phyloP scores from a whole-genome alignment of 805 yeast genomes.

The Saccharomyces paradoxus region DNA sequence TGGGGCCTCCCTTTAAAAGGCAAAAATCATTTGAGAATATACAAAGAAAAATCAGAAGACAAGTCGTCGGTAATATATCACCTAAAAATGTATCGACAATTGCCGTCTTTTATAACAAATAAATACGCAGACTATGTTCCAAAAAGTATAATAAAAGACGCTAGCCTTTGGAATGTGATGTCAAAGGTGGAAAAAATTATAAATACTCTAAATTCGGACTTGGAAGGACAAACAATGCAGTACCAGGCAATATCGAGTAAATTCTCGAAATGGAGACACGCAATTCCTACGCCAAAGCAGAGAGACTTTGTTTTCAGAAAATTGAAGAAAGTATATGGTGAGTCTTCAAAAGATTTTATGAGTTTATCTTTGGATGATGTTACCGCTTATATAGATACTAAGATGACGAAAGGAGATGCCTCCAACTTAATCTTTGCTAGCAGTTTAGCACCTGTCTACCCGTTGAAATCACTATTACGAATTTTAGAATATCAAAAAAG shows the following conservation, averaged over 20 bases:
- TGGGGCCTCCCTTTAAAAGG: constrained; percentile 29
- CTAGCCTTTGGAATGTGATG: neutral
- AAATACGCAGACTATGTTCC: neutral
- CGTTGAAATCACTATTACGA: constrained; percentile 16
- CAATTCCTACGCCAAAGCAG: constrained; percentile 26
- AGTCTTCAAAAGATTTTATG: neutral
- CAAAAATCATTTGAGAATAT: constrained; percentile 18
- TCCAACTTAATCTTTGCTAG: constrained; percentile 23
- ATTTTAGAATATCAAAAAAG: constrained; percentile 10
- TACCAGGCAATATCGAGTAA: constrained; percentile 15
- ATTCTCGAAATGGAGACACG: constrained; percentile 30
- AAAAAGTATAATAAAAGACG: neutral
- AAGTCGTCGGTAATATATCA: neutral
- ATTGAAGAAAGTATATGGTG: constrained; percentile 1
- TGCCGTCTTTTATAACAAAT: constrained; percentile 2
- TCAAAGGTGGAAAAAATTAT: neutral
- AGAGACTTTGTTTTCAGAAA: constrained; percentile 7
- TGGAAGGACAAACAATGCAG: neutral
- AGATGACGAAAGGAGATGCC: constrained; percentile 23
- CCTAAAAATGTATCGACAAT: neutral
- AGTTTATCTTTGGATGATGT: constrained; percentile 4
- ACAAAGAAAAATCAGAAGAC: constrained; percentile 15
- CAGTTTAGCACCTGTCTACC: constrained; percentile 25
- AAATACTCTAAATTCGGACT: neutral
- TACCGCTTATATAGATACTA: constrained; percentile 3